Conservation (phyloP, 164 flowering plant genomes). For the Sedum album region DNA sequence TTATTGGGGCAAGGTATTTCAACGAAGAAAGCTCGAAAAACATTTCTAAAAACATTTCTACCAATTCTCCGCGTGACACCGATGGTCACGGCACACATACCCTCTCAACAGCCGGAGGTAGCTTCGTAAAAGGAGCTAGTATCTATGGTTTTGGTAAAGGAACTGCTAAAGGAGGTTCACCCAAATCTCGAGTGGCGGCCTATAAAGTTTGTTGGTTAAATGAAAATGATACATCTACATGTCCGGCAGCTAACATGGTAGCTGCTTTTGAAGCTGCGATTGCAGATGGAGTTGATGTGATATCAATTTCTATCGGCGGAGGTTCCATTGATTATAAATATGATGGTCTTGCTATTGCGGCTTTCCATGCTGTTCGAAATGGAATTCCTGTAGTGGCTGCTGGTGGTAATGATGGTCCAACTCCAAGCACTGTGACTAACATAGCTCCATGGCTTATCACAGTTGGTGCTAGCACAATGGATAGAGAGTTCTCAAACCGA, state of each 20-base stretch:
- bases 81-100: conserved; percentile 50
- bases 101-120: conserved; percentile 37
- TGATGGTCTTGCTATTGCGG: conserved; percentile 14
- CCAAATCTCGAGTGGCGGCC: background rate
- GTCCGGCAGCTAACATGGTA: conserved; percentile 11
- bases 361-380: conserved; percentile 19
- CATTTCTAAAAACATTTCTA: background rate
- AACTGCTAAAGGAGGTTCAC: conserved; percentile 20
- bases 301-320: conserved; percentile 14
- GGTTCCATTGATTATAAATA: background rate
- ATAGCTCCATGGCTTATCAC: conserved; percentile 21
- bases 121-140: conserved; percentile 27
- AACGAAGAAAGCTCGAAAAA: conserved; percentile 16
- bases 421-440: conserved; percentile 1
- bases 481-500: conserved; percentile 11
- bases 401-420: conserved; percentile 16
- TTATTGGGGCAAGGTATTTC: conserved; percentile 42
- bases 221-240: background rate
- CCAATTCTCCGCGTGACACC: conserved; percentile 16
- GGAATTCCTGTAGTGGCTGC: conserved; percentile 18
- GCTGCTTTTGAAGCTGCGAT: conserved; percentile 16
- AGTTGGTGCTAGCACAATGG: conserved; percentile 20
- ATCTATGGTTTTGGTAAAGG: conserved; percentile 26
- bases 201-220: conserved; percentile 1
- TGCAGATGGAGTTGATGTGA: conserved; percentile 17